These are phyloP conservation scores for Jatropha podagrica DNA, from an alignment of 441 rosid species.

Conservation along the genomic window DNA sequence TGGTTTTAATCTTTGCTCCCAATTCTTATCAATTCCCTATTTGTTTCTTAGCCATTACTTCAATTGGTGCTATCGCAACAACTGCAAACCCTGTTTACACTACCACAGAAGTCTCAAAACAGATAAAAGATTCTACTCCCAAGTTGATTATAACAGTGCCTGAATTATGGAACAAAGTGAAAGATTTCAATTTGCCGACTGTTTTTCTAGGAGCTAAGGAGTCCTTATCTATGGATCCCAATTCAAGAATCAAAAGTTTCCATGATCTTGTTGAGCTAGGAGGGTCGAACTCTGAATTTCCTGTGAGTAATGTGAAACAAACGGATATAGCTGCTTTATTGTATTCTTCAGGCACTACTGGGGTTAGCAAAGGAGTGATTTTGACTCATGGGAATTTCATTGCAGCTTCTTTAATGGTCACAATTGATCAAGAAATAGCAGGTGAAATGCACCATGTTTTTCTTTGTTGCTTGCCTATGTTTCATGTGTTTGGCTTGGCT, in stretches of 20 bases:
- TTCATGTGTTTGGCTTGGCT: slow-evolving; percentile 74
- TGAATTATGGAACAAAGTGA: slow-evolving; percentile 55
- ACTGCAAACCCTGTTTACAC: slow-evolving; percentile 83
- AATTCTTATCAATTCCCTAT: slow-evolving; percentile 74
- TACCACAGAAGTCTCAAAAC: slow-evolving; percentile 54
- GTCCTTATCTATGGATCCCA: slow-evolving; percentile 11
- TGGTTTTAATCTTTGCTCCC: slow-evolving; percentile 67
- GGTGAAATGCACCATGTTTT: slow-evolving; percentile 50
- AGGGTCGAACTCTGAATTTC: slow-evolving; percentile 44
- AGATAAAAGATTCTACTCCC: slow-evolving; percentile 62
- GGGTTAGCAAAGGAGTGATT: slow-evolving; percentile 80
- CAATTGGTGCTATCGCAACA: slow-evolving; percentile 69
- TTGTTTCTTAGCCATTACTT: slow-evolving; percentile 65
- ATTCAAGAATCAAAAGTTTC: slow-evolving; percentile 38
- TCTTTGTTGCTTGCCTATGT: slow-evolving; percentile 80
- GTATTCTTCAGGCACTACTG: slow-evolving; percentile 91
- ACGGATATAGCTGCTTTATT: slow-evolving; percentile 60
- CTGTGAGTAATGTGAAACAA: slow-evolving; percentile 48
- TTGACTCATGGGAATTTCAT: slow-evolving; percentile 79
- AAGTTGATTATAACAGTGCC: slow-evolving; percentile 61
- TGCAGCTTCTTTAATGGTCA: slow-evolving; percentile 59
- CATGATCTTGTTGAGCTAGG: slow-evolving; percentile 49
- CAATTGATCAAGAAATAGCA: slow-evolving; percentile 57
- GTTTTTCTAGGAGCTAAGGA: slow-evolving; percentile 47
- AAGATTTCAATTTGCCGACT: slow-evolving; percentile 52